Base-by-base conservation (phyloP, 1,139 yeast genomes). In the Petasospora fabianii region DNA sequence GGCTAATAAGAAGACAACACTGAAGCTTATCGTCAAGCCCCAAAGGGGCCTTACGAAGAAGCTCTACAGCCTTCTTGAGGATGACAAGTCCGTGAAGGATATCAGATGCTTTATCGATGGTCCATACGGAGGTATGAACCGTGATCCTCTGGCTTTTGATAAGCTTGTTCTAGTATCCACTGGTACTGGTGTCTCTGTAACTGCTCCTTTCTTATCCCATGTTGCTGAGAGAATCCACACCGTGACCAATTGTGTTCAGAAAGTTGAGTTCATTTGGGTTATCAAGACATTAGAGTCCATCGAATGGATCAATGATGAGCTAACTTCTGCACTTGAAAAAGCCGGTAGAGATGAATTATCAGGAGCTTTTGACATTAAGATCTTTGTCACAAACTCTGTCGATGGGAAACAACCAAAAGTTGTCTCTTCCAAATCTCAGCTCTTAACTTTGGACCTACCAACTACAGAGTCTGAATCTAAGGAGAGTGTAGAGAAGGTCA, bases 71-170 rank as follows among this genome's bases (percentile, higher is more conserved):
- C 46, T 63, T 1, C 15, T 48, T 5, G 33, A 43, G 11, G 48
- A 50, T 17, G 45, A 50, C 2, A 51, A 50, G 8, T 4, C 19
- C 4, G 28, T 27, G 9, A 43, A 48, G 12, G 47, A 53, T 1
- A 35, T 54, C 11, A 48, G 50, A 27, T 75, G 75, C 1, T 66
- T 59, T 44, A 55, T 79, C 34, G 85, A 79, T 54, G 85, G 85
- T 3, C 82, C 85, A 3, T 79, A 77, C 48, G 85, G 85, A 9
- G 84, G 84, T 0, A 53, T 73, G 34, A 56, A 66, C 12, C 65
- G 85, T 50, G 75, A 75, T 46, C 58, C 66, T 8, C 54, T 65
- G 27, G 57, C 77, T 2, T 79, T 79, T 54, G 77, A 75, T 39
- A 66, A 70, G 34, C 64, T 74, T 2, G 54, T 65, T 5, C 54